Conservation (phyloP, 2,329 filamentous ascomycete genomes). For the Aspergillus sojae region DNA sequence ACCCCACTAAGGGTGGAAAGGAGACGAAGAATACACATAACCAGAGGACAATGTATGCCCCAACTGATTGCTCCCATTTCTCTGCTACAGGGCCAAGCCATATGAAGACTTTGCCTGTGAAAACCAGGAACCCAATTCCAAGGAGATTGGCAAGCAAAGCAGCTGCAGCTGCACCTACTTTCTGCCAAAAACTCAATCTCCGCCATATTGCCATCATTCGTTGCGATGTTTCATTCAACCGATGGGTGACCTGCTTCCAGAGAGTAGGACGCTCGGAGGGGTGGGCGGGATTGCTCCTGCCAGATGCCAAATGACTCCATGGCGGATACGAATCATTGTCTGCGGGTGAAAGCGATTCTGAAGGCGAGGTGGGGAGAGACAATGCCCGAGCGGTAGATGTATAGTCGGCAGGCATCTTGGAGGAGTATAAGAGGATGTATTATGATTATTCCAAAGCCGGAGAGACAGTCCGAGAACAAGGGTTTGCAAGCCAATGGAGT, state of each 20-base stretch:
- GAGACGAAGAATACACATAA: slow-evolving; percentile 72
- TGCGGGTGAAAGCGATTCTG: slow-evolving; percentile 50
- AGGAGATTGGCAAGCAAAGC: slow-evolving; percentile 57
- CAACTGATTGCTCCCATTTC: slow-evolving; percentile 72
- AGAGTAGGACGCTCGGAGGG: slow-evolving; percentile 36
- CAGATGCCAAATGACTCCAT: slow-evolving; percentile 54
- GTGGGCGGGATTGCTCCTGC: slow-evolving; percentile 44
- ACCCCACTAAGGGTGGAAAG: slow-evolving; percentile 86
- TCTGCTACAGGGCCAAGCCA: slow-evolving; percentile 72
- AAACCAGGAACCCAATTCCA: slow-evolving; percentile 71
- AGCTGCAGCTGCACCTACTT: slow-evolving; percentile 58
- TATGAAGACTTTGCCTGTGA: slow-evolving; percentile 77
- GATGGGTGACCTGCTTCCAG: slow-evolving; percentile 43
- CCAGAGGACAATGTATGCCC: slow-evolving; percentile 77
- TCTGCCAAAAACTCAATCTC: slow-evolving; percentile 58
- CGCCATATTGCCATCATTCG: slow-evolving; percentile 38
- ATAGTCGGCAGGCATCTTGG: slow-evolving; percentile 52
- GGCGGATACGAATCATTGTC: slow-evolving; percentile 47
- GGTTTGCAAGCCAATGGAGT: not conserved
- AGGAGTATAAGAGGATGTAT: not conserved
- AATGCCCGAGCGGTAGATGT: slow-evolving; percentile 56
- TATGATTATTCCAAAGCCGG: not conserved
- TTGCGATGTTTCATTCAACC: slow-evolving; percentile 37
- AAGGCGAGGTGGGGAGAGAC: slow-evolving; percentile 52
- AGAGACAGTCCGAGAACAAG: not conserved